Conservation (phyloP, 306 rosid species). For the Gynostemma pentaphyllum region DNA sequence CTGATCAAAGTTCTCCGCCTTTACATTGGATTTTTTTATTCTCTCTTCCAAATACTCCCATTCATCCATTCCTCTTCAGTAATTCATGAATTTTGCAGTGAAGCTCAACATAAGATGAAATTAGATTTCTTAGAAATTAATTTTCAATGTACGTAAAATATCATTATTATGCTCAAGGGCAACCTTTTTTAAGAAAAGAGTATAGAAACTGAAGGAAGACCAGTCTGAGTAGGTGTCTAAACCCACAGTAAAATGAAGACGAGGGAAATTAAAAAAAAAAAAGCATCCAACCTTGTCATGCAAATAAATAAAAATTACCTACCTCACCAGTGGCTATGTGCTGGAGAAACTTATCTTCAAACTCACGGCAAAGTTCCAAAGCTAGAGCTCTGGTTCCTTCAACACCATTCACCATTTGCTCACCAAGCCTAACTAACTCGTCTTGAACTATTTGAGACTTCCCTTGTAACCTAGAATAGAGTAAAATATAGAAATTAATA, state of each 20-base stretch:
- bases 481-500: slow-evolving; percentile 3
- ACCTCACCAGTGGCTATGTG: slow-evolving; percentile 92
- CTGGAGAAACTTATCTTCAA: slow-evolving; percentile 91
- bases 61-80: neutral
- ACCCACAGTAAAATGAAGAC: neutral
- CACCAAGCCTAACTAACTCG: slow-evolving; percentile 94
- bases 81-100: neutral
- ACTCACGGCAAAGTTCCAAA: slow-evolving; percentile 97
- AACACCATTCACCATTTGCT: slow-evolving; percentile 70
- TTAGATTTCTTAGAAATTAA: neutral
- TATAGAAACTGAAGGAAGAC: neutral
- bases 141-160: neutral
- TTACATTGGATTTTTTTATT: neutral
- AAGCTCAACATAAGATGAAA: neutral
- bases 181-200: neutral
- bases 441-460: slow-evolving; percentile 89
- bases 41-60: neutral
- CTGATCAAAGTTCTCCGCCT: too few species aligned
- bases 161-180: neutral
- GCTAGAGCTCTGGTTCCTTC: slow-evolving; percentile 98
- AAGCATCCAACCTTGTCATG: neutral
- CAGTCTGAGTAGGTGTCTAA: neutral
- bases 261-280: neutral
- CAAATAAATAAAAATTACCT: slow-evolving; percentile 18
- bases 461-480: slow-evolving; percentile 73